These are phyloP conservation scores for Penicilliopsis zonata DNA, from an alignment of 495 filamentous ascomycete genomes.

Conservation along the genomic window DNA sequence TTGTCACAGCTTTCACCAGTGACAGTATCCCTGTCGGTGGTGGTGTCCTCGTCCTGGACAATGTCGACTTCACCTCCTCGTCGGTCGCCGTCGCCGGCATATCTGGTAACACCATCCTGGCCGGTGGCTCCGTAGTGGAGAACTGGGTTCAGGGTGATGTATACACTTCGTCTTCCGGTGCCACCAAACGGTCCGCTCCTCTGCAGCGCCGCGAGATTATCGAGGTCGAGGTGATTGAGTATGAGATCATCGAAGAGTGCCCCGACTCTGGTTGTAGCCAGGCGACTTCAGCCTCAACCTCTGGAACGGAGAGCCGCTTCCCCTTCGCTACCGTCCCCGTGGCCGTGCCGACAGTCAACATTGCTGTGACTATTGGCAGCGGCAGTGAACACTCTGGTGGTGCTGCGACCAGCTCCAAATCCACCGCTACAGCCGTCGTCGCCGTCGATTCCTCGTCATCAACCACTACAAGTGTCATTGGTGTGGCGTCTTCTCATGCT, in stretches of 20 bases:
- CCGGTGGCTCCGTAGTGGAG: conserved; percentile 49
- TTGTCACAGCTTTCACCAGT: conserved; percentile 48
- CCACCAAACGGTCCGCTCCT: not conserved
- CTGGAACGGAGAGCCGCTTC: no score
- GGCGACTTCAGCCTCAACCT: no score
- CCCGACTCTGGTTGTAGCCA: no score
- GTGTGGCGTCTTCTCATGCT: not conserved
- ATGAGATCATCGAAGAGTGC: not conserved
- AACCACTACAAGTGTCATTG: no score
- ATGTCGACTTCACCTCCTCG: conserved; percentile 50
- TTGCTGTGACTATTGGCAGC: no score
- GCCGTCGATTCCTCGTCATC: no score
- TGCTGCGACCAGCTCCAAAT: no score
- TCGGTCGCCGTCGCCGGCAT: conserved; percentile 30
- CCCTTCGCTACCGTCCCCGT: no score
- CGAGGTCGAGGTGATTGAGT: not conserved
- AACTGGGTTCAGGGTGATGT: conserved; percentile 56
- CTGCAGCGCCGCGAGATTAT: not conserved
- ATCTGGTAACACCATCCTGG: conserved; percentile 40
- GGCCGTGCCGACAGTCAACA: no score
- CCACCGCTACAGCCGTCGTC: no score
- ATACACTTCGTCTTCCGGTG: conserved; percentile 24
- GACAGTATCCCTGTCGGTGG: conserved; percentile 41
- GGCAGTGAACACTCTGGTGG: no score
- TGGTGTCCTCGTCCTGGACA: conserved; percentile 64